phyloP scores from a whole-genome alignment of 2,329 filamentous ascomycete species.

The Trichoderma lentiforme region DNA sequence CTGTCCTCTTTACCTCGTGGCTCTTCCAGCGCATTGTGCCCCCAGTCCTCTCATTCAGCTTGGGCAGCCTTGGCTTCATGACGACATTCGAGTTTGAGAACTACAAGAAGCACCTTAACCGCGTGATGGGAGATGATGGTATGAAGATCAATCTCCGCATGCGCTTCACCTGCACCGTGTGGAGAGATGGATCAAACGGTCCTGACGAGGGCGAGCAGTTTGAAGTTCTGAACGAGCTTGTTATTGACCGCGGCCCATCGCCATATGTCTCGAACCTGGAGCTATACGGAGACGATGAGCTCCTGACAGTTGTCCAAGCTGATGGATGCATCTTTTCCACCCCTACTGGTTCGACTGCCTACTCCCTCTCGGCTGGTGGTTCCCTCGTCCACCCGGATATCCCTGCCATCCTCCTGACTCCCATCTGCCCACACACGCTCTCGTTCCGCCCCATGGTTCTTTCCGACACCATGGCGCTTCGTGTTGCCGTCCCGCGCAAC shows the following conservation, averaged over 20 bases:
- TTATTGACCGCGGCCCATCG: constrained; percentile 94
- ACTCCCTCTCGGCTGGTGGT: constrained; percentile 91
- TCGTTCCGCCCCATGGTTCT: constrained; percentile 98
- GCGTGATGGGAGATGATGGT: constrained; percentile 87
- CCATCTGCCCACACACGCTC: constrained; percentile 94
- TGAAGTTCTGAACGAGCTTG: constrained; percentile 95
- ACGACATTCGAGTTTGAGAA: constrained; percentile 84
- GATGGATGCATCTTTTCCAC: constrained; percentile 98
- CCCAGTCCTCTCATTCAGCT: constrained; percentile 77
- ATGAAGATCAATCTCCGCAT: constrained; percentile 98
- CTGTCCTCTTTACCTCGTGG: constrained; percentile 85
- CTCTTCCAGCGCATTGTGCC: constrained; percentile 88
- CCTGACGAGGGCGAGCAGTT: constrained; percentile 91
- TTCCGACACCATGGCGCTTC: constrained; percentile 88
- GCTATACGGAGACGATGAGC: constrained; percentile 90
- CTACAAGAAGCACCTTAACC: constrained; percentile 82
- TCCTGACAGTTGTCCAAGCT: constrained; percentile 91
- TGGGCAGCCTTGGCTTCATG: constrained; percentile 83
- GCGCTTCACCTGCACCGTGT: constrained; percentile 98
- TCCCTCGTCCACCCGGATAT: constrained; percentile 96
- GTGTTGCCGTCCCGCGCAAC: constrained; percentile 78
- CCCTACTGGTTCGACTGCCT: constrained; percentile 90
- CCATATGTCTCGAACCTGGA: constrained; percentile 97
- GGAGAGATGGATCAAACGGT: constrained; percentile 55
- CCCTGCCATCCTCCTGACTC: constrained; percentile 91